Base-by-base conservation (phyloP, 2,329 filamentous ascomycete genomes). In the Elsinoe necatrix region DNA sequence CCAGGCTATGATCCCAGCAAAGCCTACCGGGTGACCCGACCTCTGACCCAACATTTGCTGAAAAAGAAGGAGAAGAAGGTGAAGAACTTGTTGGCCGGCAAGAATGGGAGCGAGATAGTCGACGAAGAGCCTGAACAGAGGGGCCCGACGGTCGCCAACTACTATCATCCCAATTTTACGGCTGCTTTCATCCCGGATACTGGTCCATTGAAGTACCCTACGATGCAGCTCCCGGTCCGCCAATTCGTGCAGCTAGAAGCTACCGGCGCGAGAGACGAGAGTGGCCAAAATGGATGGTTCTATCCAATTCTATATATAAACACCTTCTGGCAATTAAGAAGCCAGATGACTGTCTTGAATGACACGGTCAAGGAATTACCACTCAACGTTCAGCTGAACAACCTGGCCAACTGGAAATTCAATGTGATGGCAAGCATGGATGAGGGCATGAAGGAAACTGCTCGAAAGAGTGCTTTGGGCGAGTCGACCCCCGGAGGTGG, bases 111-210 rank as follows among this genome's bases (percentile, higher is more conserved):
- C 12, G 75, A 78, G 5, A 76, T 78, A 39, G 57, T 42, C 18
- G 74, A 78, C n/a, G 76, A 77, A n/a, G 75, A 78, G 62, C 70
- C 72, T 56, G 75, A 79, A 57, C 74, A 76, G 1, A 73, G 78
- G 4, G 84, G 84, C 0, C 84, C 88, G n/a, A 76, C 85, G 55
- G 82, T 95, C 61, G 83, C 81, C 45, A 95, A 85, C 56, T 95
- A 91, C 75, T 98, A 96, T 69, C 93, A 98, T 72, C 87, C 93
- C 5, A 98, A 98, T 72, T 86, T 95, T 64, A 95, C 87, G 52
- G 77, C 98, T 60, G 88, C 90, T 4, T 83, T 97, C 65, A 82
- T 98, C 51, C 89, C 91, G 2, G 85, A 90, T 64, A 77, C 84
- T 39, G 91, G 90, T 20, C 77, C 85, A 5, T 76, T 87, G 67